Evolutionary conservation across 225 moss, liverwort and hornwort genomes (phyloP), one percentile per base, ranked within the genome.

Genomic region (Takakia lepidozioides): DNA sequence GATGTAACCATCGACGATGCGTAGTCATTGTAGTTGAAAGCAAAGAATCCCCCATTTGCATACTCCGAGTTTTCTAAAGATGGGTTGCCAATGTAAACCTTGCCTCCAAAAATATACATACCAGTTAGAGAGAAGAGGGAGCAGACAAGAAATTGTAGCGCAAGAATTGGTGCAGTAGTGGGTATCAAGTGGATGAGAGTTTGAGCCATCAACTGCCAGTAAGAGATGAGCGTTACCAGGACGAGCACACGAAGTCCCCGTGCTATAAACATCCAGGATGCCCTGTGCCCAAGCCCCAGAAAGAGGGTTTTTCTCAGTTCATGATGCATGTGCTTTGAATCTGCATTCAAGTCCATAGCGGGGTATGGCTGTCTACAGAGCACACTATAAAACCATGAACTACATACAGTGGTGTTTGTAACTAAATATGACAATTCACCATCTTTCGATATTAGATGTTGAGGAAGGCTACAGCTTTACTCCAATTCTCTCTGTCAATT

Each of bases 11-110:
- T 79, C 28, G 87, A 87, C 4, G 87, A 71, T 29, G 70, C 80
- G 24, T 63, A 79, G 51, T 87, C 92, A 48, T 92, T 87, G 55
- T 77, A 87, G 29, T 87, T 92, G 54, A 76, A 92, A 2, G 77
- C 70, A 47, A 73, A 76, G 2, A 87, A 65, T 10, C 76, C 66
- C 19, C 68, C 61, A 22, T 41, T 52, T 14, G 67, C 74, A 46
- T 92, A 92, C 1, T 87, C 92, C 17, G 87, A 76, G 42, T 57
- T 76, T 5, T 76, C 74, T 18, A 87, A 30, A n/a, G 63, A 30
- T 23, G 54, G 72, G 54, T 85, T 82, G 15, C 77, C 84, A 35
- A 71, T 41, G 48, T 64, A 73, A 21, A 92, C 76, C 25, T 57
- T 37, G 17, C 87, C 92, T 39, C 92, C 87, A 54, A 92, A 83